Conservation (phyloP, 257 asterid genomes). For the Nemophila menziesii region DNA sequence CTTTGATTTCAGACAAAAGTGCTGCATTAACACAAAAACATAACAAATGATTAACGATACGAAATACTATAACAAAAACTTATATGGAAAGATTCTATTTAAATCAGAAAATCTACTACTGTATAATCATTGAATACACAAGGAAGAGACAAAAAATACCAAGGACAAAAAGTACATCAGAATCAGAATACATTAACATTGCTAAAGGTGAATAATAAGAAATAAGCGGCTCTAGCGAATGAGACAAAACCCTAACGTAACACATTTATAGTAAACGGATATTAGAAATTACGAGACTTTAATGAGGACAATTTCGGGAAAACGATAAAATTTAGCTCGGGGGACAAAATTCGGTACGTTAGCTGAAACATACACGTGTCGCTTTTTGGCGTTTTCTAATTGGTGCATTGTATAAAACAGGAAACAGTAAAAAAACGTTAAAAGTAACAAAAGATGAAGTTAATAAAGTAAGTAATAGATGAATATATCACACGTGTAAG, state of each 20-base stretch:
- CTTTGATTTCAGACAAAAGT: slow-evolving; percentile 72
- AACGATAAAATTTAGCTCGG: background rate
- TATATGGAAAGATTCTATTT: background rate
- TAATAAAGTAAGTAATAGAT: background rate
- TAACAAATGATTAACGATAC: slow-evolving; percentile 6
- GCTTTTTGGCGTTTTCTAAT: background rate
- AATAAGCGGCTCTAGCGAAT: background rate
- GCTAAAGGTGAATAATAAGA: background rate
- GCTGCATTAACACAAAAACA: slow-evolving; percentile 33
- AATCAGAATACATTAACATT: slow-evolving; percentile 4
- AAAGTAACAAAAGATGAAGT: background rate
- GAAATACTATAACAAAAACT: background rate
- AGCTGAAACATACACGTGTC: slow-evolving; percentile 9
- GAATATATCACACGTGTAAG: background rate
- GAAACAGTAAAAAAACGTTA: background rate
- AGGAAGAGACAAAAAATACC: slow-evolving; percentile 6
- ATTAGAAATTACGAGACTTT: slow-evolving; percentile 1
- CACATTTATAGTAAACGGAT: background rate
- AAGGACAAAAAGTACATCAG: slow-evolving; percentile 5
- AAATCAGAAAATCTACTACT: background rate
- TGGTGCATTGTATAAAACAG: background rate
- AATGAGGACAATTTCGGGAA: slow-evolving; percentile 4
- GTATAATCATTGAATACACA: background rate
- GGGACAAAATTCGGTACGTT: slow-evolving; percentile 1
- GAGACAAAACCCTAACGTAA: slow-evolving; percentile 1